Base-by-base conservation (phyloP, 139 green algal species). In the Tetradesmus obliquus region DNA sequence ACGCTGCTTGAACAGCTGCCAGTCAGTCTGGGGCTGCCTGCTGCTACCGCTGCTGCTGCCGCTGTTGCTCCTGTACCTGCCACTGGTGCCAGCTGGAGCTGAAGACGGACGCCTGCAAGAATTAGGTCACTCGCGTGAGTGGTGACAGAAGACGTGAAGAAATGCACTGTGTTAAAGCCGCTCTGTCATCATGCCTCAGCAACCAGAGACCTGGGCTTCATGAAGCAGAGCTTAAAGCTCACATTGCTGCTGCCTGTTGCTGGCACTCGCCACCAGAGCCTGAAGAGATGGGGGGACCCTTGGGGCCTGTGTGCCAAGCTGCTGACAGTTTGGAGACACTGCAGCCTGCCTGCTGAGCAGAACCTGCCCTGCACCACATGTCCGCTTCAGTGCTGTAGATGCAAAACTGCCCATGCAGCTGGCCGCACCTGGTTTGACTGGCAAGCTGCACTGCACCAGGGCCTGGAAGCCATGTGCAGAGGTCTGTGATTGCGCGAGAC, bases 1-100 rank as follows among this genome's bases (percentile, higher is more conserved):
- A 55, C 45, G 55, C 88, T 87, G 88, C 76, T 91, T 86, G 8
- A 81, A 20, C 20, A n/a, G 88, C 76, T 91, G 88, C 76, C 79
- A 91, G 55, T 72, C 88, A n/a, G 55, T 13, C 57, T 58, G 79
- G n/a, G 54, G 79, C n/a, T 20, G 45, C 45, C 79, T 84, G 32
- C 45, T 58, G 79, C 79, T 84, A n/a, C 79, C 9, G 5, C 54
- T n/a, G n/a, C 20, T 7, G 15, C 13, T 22, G 55, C 53, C 32
- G 88, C 88, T 91, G 88, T 22, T 91, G 57, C 76, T 86, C 3
- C 45, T 84, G 45, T 84, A n/a, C 32, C 79, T 84, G 79, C 79
- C 13, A n/a, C 79, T 57, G 45, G 45, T 32, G 3, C 13, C 17
- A 9, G 13, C 12, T 32, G 62, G 84, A 32, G 62, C 84, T 62